Conservation (phyloP, 306 rosid species). For the Vigna trinervia region DNA sequence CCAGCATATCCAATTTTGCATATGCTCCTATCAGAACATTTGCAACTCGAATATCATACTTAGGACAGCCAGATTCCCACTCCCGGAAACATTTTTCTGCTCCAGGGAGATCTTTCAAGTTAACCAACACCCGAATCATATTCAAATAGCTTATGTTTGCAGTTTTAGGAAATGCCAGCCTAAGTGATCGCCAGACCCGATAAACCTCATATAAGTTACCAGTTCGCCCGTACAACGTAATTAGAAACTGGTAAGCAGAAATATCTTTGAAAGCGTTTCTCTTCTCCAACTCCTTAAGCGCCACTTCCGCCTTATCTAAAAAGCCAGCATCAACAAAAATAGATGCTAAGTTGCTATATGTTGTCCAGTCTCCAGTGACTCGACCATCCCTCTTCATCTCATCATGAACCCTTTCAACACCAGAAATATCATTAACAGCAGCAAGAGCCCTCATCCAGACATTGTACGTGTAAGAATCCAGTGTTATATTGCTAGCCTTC, state of each 20-base stretch:
- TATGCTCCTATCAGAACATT: constrained; percentile 77
- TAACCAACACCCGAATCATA: constrained; percentile 78
- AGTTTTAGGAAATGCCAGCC: constrained; percentile 82
- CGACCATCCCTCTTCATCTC: constrained; percentile 90
- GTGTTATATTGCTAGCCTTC: constrained; percentile 66
- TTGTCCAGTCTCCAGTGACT: constrained; percentile 84
- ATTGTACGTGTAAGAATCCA: constrained; percentile 75
- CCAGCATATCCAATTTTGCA: constrained; percentile 62
- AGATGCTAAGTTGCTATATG: constrained; percentile 87
- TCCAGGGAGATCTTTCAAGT: constrained; percentile 83
- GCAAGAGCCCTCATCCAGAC: constrained; percentile 93
- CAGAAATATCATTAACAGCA: constrained; percentile 71
- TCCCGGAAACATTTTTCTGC: constrained; percentile 89
- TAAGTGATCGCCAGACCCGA: constrained; percentile 89
- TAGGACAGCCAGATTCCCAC: constrained; percentile 71
- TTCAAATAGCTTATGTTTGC: constrained; percentile 87
- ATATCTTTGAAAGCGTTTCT: constrained; percentile 63
- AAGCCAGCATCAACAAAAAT: constrained; percentile 72
- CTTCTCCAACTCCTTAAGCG: constrained; percentile 89
- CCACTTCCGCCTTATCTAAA: constrained; percentile 74
- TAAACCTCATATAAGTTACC: constrained; percentile 75
- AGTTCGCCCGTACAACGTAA: constrained; percentile 75
- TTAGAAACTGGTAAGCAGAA: constrained; percentile 79
- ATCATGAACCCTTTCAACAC: constrained; percentile 83
- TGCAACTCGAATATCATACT: constrained; percentile 79